phyloP scores from a whole-genome alignment of 2,329 filamentous ascomycete genomes.

The Aciculosporium take region DNA sequence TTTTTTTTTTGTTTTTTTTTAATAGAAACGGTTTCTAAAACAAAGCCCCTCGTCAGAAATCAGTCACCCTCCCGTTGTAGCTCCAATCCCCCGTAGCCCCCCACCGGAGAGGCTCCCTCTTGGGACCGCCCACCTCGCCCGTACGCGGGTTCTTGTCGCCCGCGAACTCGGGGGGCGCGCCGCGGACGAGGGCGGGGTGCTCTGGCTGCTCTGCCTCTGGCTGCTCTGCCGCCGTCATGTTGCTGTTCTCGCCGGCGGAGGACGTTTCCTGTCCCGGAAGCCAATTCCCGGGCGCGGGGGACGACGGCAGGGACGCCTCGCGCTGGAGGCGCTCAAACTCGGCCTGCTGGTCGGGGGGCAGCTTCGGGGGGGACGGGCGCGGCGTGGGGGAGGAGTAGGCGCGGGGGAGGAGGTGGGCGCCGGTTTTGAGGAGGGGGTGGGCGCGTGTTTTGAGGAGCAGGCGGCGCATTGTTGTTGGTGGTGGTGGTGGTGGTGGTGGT shows the following conservation, averaged over 20 bases:
- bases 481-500: no score
- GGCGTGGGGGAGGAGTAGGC: slow-evolving; percentile 32
- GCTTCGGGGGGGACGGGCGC: slow-evolving; percentile 64
- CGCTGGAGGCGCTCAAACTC: slow-evolving; percentile 79
- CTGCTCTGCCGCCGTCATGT: slow-evolving; percentile 8
- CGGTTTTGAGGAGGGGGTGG: no score
- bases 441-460: no score
- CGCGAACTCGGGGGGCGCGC: slow-evolving; percentile 80
- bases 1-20: neutral
- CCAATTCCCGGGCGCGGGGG: no score
- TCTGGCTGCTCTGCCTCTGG: no score
- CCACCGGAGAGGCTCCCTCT: slow-evolving; percentile 92
- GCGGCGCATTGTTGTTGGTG: no score
- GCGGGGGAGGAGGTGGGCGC: no score
- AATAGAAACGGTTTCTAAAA: neutral
- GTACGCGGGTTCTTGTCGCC: slow-evolving; percentile 87
- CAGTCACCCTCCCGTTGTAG: slow-evolving; percentile 87
- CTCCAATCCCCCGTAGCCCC: slow-evolving; percentile 67
- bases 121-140: slow-evolving; percentile 88
- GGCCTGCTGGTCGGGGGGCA: slow-evolving; percentile 78
- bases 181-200: slow-evolving; percentile 37
- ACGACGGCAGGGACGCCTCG: slow-evolving; percentile 33
- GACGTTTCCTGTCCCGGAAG: slow-evolving; percentile 23
- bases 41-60: slow-evolving; percentile 48
- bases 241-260: neutral